Base-by-base conservation (phyloP, 805 yeast species). In the Pichia cabralensis region DNA sequence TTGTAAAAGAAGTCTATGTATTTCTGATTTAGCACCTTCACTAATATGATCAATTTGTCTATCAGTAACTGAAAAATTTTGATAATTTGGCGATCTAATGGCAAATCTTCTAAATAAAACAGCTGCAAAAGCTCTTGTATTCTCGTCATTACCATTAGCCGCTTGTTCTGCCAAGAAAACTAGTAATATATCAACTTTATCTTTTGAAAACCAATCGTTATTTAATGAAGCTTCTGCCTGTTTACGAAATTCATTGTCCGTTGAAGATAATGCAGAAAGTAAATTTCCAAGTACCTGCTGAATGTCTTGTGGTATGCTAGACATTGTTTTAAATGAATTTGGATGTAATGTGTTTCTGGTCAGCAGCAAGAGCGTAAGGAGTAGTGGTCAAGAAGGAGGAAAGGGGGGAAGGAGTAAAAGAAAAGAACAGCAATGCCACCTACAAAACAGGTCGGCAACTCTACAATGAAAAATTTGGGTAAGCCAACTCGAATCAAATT, bases 61-160 rank as follows among this genome's bases (percentile, higher is more conserved):
- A 29, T 83, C 83, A 16, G 83, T 73, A 29, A 81, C 78, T 18
- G 74, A 67, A 32, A 66, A 58, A 25, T 67, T 71, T 41, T 71
- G 65, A 23, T 69, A 71, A 42, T 77, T 76, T 6, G 96, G 95
- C 5, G 85, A 71, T 49, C 77, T 76, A 38, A 80, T 70, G 7
- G 95, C 86, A 44, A 85, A 71, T 50, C 96, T 74, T 55, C 98
- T 71, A 56, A 92, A 84, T 39, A 92, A 60, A 20, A 92, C 96
- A 3, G 96, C 94, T 12, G 92, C 67, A 49, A 86, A 77, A 0
- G 89, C 74, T 39, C 73, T 64, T 6, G 70, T 57, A n/a, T 70
- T 64, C 30, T 76, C 76, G 43, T 69, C 69, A n/a, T 65, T 60
- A 9, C 88, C 83, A 23, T 48, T 50, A 4, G 77, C 67, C 4